These are phyloP conservation scores for Boletus reticuloceps DNA, from an alignment of 768 basidiomycete genomes.

Conservation along the genomic window DNA sequence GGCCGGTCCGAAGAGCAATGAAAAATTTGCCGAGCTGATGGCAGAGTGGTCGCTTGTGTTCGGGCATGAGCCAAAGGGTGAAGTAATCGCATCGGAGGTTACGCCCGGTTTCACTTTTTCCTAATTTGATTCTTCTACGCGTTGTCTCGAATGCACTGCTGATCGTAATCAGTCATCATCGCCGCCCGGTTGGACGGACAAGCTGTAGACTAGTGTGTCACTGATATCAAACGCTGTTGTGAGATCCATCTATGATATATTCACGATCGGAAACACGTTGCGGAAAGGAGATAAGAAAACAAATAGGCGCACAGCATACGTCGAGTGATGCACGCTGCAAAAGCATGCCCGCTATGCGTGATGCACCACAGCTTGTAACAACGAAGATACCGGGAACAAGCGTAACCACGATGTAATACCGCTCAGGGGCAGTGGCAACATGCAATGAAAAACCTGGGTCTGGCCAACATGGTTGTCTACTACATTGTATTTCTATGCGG, in stretches of 20 bases:
- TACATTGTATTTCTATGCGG: slow-evolving; percentile 22
- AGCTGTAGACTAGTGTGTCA: not conserved
- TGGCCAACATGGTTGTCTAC: slow-evolving; percentile 1
- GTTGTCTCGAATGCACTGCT: slow-evolving; percentile 3
- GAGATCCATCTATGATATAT: slow-evolving; percentile 12
- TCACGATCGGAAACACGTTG: slow-evolving; percentile 12
- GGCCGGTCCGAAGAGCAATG: slow-evolving; percentile 15
- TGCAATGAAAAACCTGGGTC: slow-evolving; percentile 11
- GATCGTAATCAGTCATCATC: slow-evolving; percentile 17
- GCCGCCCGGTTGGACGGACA: slow-evolving; percentile 13
- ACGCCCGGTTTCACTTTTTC: slow-evolving; percentile 8
- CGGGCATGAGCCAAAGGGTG: not conserved
- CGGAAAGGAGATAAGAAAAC: slow-evolving; percentile 26
- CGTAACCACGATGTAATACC: slow-evolving; percentile 23
- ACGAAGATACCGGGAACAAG: slow-evolving; percentile 7
- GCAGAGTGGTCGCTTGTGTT: slow-evolving; percentile 10
- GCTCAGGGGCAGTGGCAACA: slow-evolving; percentile 26
- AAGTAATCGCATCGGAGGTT: slow-evolving; percentile 14
- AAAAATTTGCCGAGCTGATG: slow-evolving; percentile 11
- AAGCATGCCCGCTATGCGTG: slow-evolving; percentile 21
- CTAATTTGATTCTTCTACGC: not conserved
- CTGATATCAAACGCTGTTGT: slow-evolving; percentile 15
- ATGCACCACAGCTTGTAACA: too few relatives aligned
- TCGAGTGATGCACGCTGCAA: slow-evolving; percentile 25
- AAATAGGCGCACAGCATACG: slow-evolving; percentile 19